Percentiles rank a stretch among this genome's conserved stretches.
phyloP scores from a whole-genome alignment of 2,329 filamentous ascomycete genomes.

The Cordyceps pruinosa region DNA sequence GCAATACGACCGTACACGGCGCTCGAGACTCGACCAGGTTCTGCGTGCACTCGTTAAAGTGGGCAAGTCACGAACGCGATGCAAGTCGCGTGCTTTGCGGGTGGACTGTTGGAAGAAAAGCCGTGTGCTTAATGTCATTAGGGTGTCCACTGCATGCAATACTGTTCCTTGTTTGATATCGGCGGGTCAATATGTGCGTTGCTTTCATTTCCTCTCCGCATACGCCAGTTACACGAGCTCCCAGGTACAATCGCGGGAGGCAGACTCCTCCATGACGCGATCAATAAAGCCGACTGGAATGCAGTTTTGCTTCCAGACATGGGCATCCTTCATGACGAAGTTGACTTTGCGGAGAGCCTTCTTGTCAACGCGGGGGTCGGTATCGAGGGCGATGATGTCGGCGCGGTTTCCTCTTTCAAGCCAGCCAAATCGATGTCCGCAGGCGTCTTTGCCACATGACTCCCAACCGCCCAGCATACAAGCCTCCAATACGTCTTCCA shows the following conservation, averaged over 20 bases:
- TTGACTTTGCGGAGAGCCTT: conserved; percentile 38
- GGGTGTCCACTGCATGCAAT: no score
- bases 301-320: conserved; percentile 38
- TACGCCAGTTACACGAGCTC: neutral
- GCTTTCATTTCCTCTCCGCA: neutral
- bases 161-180: neutral
- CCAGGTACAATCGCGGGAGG: neutral
- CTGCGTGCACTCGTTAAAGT: neutral
- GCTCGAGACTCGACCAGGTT: conserved; percentile 5
- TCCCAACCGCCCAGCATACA: conserved; percentile 48
- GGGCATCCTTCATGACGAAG: conserved; percentile 53
- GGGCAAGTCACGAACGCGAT: neutral
- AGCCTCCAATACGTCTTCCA: conserved; percentile 43
- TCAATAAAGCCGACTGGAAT: conserved; percentile 13
- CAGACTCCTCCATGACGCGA: conserved; percentile 6
- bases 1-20: conserved; percentile 1
- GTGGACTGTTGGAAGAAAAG: neutral
- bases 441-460: conserved; percentile 45
- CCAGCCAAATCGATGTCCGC: conserved; percentile 45
- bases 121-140: neutral
- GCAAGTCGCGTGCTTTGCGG: neutral
- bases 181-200: neutral
- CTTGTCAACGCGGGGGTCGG: conserved; percentile 35
- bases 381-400: conserved; percentile 43
- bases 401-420: conserved; percentile 41